phyloP scores from a whole-genome alignment of 2,329 filamentous ascomycete genomes.

The Cercospora nicotianae region DNA sequence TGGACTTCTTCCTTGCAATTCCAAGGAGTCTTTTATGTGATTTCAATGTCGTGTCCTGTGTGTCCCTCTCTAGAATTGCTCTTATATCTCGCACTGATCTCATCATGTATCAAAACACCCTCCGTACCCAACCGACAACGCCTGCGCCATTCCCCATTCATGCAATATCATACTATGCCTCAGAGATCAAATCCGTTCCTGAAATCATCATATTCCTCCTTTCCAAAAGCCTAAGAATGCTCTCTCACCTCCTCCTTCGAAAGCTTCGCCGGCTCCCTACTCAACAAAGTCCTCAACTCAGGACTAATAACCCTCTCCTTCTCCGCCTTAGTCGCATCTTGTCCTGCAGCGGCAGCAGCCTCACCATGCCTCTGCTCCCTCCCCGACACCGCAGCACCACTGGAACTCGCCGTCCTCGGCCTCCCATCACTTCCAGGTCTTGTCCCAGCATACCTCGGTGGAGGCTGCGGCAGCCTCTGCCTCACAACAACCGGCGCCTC shows the following conservation, averaged over 20 bases:
- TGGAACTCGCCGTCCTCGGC: constrained; percentile 18
- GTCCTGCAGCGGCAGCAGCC: constrained; percentile 11
- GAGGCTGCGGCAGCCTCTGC: constrained; percentile 48
- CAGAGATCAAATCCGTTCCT: neutral
- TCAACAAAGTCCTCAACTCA: constrained; percentile 62
- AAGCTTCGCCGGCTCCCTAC: constrained; percentile 57
- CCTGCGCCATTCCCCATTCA: neutral
- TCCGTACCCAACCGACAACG: neutral
- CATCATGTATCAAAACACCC: neutral
- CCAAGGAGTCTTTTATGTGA: neutral
- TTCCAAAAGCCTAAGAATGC: constrained; percentile 39
- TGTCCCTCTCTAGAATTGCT: neutral
- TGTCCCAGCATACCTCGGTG: constrained; percentile 20
- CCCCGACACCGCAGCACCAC: constrained; percentile 36
- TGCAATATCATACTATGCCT: constrained; percentile 4
- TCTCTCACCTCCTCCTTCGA: constrained; percentile 48
- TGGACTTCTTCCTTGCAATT: too few species aligned
- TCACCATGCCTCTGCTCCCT: constrained; percentile 37
- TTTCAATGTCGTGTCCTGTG: neutral
- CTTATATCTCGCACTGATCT: neutral
- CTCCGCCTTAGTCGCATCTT: constrained; percentile 31
- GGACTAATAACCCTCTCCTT: constrained; percentile 60
- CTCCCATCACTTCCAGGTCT: constrained; percentile 28
- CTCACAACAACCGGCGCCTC: constrained; percentile 47
- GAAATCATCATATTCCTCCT: neutral